Percentiles rank a stretch among this genome's conserved stretches.
Evolutionary conservation across 2,329 filamentous ascomycete species (phyloP).

Genomic region (Taxawa tesnikishii): DNA sequence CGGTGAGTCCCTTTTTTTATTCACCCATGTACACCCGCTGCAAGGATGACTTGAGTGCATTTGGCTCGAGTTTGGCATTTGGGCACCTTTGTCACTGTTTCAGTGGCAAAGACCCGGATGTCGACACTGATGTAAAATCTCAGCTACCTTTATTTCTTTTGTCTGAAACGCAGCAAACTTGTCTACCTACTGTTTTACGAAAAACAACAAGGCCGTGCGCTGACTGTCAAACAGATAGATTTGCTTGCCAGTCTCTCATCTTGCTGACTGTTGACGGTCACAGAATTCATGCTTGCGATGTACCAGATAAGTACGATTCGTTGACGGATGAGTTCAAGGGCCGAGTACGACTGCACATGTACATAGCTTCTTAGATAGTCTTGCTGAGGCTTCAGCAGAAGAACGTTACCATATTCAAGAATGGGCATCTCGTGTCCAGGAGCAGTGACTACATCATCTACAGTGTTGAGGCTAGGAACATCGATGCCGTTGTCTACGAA

Average conservation of each 20-base stretch:
- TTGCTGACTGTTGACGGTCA: no score
- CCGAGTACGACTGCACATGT: conserved; percentile 56
- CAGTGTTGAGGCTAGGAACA: conserved; percentile 87
- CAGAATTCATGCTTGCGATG: conserved; percentile 92
- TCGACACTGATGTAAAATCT: conserved; percentile 97
- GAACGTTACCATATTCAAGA: conserved; percentile 71
- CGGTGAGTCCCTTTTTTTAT: conserved; percentile 21
- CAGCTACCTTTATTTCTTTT: conserved; percentile 88
- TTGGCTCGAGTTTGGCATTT: conserved; percentile 96
- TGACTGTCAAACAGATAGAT: conserved; percentile 9
- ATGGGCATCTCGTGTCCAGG: conserved; percentile 91
- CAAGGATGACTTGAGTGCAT: conserved; percentile 99
- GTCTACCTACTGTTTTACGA: conserved; percentile 8
- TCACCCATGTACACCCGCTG: conserved; percentile 14
- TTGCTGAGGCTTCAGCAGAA: conserved; percentile 49
- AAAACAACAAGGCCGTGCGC: conserved; percentile 5
- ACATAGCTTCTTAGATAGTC: conserved; percentile 22
- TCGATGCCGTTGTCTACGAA: conserved; percentile 73
- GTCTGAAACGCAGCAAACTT: conserved; percentile 55
- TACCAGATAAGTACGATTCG: conserved; percentile 73
- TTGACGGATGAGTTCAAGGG: conserved; percentile 71
- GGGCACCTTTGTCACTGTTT: conserved; percentile 57
- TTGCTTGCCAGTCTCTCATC: conserved; percentile 12
- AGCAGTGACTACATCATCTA: conserved; percentile 98
- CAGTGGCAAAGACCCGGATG: conserved; percentile 44